Evolutionary conservation across 805 yeast genomes (phyloP).

Genomic region (Candida succiphila): DNA sequence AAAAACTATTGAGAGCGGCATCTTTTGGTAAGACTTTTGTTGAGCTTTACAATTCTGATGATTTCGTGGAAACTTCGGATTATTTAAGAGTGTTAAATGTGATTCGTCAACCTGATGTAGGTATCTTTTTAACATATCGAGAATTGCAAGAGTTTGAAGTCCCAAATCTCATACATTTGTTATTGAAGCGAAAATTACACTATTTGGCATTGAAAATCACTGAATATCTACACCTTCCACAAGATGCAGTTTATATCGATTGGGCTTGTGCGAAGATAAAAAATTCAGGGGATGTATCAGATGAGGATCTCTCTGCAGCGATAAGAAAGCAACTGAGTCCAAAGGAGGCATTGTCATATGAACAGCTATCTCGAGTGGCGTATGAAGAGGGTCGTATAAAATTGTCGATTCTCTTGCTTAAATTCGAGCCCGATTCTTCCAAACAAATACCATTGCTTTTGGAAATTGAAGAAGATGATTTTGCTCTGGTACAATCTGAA

Average conservation of each 20-base stretch:
- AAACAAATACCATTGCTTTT: slow-evolving; percentile 56
- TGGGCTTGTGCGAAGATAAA: slow-evolving; percentile 78
- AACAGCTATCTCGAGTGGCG: slow-evolving; percentile 53
- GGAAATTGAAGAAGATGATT: slow-evolving; percentile 60
- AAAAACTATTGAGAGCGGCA: slow-evolving; percentile 69
- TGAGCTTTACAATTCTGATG: slow-evolving; percentile 45
- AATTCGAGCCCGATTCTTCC: slow-evolving; percentile 54
- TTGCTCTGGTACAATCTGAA: slow-evolving; percentile 60
- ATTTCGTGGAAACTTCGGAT: slow-evolving; percentile 55
- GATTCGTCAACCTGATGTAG: slow-evolving; percentile 54
- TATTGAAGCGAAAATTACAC: slow-evolving; percentile 52
- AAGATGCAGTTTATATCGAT: slow-evolving; percentile 47
- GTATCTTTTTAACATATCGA: slow-evolving; percentile 52
- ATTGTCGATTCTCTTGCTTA: slow-evolving; percentile 57
- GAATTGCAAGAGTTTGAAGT: slow-evolving; percentile 46
- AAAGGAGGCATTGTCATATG: slow-evolving; percentile 39
- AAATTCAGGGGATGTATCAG: slow-evolving; percentile 41
- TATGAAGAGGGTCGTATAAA: slow-evolving; percentile 71
- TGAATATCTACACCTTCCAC: slow-evolving; percentile 34
- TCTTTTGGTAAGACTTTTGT: slow-evolving; percentile 71
- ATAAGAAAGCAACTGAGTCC: slow-evolving; percentile 36
- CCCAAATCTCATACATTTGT: slow-evolving; percentile 42
- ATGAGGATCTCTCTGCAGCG: slow-evolving; percentile 42
- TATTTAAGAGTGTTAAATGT: slow-evolving; percentile 60
- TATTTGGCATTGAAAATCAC: slow-evolving; percentile 55